These are phyloP conservation scores for Acanthamoeba sp. DNA, from an alignment of 208 protist genomes.

Conservation along the genomic window DNA sequence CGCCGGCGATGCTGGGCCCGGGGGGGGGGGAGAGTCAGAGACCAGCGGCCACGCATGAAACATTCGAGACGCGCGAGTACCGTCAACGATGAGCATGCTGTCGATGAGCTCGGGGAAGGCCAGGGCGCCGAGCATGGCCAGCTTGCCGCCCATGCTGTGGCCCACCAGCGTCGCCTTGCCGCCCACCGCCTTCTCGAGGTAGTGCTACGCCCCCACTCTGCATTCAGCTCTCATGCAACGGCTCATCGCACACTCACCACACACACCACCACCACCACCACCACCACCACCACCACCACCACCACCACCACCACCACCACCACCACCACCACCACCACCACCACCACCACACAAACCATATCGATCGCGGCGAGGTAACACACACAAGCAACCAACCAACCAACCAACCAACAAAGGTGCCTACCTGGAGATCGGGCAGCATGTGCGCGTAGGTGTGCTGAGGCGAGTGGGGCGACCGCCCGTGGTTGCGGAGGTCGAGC, in stretches of 20 bases:
- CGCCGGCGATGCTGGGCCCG: neutral
- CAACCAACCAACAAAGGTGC: too few relatives aligned
- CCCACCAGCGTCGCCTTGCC: constrained; percentile 22
- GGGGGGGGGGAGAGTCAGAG: neutral
- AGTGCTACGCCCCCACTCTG: neutral
- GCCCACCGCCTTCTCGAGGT: neutral
- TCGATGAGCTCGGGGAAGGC: constrained; percentile 30
- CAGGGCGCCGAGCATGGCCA: constrained; percentile 48
- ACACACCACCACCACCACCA: too few relatives aligned
- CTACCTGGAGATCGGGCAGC: constrained; percentile 2
- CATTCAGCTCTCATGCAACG: too few relatives aligned
- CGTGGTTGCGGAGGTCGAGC: constrained; percentile 30
- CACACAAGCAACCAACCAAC: too few relatives aligned
- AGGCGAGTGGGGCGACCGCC: neutral
- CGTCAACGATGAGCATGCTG: constrained; percentile 34
- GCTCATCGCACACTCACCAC: too few relatives aligned
- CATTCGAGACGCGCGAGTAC: neutral
- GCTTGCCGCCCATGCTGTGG: constrained; percentile 54
- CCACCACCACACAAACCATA: too few relatives aligned
- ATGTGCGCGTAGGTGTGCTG: constrained; percentile 22
- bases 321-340: too few relatives aligned
- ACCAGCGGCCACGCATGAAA: neutral
- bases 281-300: too few relatives aligned
- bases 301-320: too few relatives aligned
- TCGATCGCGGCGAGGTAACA: too few relatives aligned